Conservation (phyloP, 2,329 filamentous ascomycete genomes). For the Xylariaceae sp. region DNA sequence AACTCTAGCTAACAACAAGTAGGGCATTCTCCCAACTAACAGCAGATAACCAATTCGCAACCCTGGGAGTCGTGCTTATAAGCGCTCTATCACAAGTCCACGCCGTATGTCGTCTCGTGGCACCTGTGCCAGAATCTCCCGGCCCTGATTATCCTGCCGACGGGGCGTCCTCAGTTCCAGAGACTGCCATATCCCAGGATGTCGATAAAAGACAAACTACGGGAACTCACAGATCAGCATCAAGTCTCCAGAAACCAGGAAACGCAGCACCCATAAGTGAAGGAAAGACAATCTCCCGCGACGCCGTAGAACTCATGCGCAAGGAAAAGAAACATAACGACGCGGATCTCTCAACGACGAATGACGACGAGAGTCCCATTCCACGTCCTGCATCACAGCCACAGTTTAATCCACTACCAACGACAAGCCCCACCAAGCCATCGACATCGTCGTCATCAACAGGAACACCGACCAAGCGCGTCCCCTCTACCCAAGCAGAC, state of each 20-base stretch:
- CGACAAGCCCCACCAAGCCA: too few relatives aligned
- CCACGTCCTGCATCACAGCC: not conserved
- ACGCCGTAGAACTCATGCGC: not conserved
- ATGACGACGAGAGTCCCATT: not conserved
- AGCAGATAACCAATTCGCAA: slow-evolving; percentile 68
- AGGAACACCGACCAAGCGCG: not conserved
- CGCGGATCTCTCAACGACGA: not conserved
- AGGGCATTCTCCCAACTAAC: slow-evolving; percentile 66
- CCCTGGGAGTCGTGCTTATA: slow-evolving; percentile 66
- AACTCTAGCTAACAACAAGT: not conserved
- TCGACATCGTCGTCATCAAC: not conserved
- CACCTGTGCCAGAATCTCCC: slow-evolving; percentile 1
- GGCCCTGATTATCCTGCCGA: too few relatives aligned
- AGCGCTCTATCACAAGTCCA: slow-evolving; percentile 59
- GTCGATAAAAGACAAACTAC: too few relatives aligned
- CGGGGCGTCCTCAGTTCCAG: too few relatives aligned
- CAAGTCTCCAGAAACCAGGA: not conserved
- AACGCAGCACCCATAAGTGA: not conserved
- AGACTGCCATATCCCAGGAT: too few relatives aligned
- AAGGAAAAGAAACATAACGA: not conserved
- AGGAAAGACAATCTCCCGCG: not conserved
- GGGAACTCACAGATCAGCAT: not conserved
- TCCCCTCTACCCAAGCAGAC: not conserved
- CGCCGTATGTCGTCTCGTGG: slow-evolving; percentile 38
- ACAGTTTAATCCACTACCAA: not conserved